Evolutionary conservation across 2,329 filamentous ascomycete genomes (phyloP).

Genomic region (Aotearoamyces nothofagi): DNA sequence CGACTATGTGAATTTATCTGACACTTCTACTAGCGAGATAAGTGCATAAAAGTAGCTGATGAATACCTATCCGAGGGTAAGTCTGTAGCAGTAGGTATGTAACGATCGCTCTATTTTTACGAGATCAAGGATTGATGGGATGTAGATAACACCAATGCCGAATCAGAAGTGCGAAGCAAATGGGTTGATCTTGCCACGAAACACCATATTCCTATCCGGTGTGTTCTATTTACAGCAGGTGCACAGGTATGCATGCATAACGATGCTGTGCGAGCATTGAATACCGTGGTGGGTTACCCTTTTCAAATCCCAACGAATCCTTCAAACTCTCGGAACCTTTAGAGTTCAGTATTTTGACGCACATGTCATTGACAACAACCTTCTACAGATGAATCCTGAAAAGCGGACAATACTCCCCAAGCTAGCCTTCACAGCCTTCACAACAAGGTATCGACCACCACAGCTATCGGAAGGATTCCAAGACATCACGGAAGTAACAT

Average conservation of each 20-base stretch:
- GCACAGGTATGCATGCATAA: constrained; percentile 59
- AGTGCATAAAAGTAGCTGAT: constrained; percentile 57
- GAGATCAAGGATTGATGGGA: background rate
- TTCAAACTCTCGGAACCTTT: no score
- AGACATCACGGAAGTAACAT: constrained; percentile 62
- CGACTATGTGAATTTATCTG: constrained; percentile 8
- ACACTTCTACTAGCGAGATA: constrained; percentile 29
- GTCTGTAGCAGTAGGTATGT: constrained; percentile 65
- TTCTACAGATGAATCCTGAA: constrained; percentile 68
- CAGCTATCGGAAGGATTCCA: constrained; percentile 64
- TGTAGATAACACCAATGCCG: constrained; percentile 89
- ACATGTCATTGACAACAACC: constrained; percentile 2
- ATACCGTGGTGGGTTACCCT: constrained; percentile 14
- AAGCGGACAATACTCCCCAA: constrained; percentile 56
- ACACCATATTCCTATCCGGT: constrained; percentile 60
- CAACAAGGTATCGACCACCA: constrained; percentile 58
- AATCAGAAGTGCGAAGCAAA: constrained; percentile 57
- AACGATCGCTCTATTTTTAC: background rate
- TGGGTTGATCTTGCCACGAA: constrained; percentile 67
- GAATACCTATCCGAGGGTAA: constrained; percentile 46
- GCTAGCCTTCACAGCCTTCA: constrained; percentile 67
- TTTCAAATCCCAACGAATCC: no score
- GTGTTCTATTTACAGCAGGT: constrained; percentile 71
- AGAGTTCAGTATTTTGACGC: no score
- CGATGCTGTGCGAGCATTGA: constrained; percentile 64